phyloP scores from a whole-genome alignment of 352 stramenopile species.

The Phytopythium chamaehyphon region DNA sequence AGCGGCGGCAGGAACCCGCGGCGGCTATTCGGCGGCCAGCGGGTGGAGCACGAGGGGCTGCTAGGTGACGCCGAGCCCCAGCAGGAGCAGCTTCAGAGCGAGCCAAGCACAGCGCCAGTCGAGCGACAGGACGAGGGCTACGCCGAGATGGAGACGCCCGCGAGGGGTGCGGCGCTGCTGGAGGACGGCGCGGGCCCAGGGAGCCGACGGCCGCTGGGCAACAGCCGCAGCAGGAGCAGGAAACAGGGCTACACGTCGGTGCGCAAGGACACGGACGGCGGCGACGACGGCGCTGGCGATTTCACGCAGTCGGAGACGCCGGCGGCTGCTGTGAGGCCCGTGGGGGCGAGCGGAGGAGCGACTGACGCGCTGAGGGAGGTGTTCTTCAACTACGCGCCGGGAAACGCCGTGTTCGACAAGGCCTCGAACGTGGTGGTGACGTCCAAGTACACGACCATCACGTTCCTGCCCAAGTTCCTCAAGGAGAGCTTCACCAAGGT shows the following conservation, averaged over 20 bases:
- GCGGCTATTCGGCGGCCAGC: conserved; percentile 45
- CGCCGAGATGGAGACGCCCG: conserved; percentile 22
- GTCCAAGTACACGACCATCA: conserved; percentile 87
- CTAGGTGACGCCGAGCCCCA: conserved; percentile 14
- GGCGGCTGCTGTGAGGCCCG: conserved; percentile 1
- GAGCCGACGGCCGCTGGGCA: neutral
- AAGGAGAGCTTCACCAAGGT: conserved; percentile 87
- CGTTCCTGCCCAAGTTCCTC: conserved; percentile 88
- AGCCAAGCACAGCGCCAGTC: too few relatives aligned
- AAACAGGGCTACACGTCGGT: conserved; percentile 8
- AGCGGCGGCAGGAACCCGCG: conserved; percentile 18
- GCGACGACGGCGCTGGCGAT: conserved; percentile 7
- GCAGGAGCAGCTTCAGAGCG: conserved; percentile 9
- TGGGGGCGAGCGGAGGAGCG: conserved; percentile 7
- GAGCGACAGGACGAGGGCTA: too few relatives aligned
- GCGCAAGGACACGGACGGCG: conserved; percentile 23
- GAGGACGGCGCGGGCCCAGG: conserved; percentile 13
- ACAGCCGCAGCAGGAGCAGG: conserved; percentile 1
- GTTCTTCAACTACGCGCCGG: conserved; percentile 66
- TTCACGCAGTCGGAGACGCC: neutral
- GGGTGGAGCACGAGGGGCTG: conserved; percentile 48
- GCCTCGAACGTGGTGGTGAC: conserved; percentile 85
- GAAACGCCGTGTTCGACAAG: conserved; percentile 63
- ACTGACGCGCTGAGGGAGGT: conserved; percentile 39
- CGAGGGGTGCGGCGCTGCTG: conserved; percentile 20